Conservation (phyloP, 257 asterid species). For the Penstemon newberryi region DNA sequence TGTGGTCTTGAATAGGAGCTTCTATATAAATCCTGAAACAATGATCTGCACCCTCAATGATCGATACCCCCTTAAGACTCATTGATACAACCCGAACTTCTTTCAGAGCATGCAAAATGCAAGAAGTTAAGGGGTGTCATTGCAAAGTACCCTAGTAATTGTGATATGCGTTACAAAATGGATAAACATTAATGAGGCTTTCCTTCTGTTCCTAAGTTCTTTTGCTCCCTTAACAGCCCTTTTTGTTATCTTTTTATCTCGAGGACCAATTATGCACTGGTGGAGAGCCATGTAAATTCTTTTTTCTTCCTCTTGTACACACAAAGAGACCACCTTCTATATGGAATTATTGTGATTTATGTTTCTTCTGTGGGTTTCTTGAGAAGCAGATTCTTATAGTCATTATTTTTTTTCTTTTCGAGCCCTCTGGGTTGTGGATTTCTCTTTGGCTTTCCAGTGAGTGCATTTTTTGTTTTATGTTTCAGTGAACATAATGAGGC, state of each 20-base stretch:
- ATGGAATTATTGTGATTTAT: neutral
- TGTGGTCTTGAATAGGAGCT: conserved; percentile 20
- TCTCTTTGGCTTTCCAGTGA: conserved; percentile 15
- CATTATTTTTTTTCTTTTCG: conserved; percentile 1
- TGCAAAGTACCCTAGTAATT: neutral
- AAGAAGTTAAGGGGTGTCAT: neutral
- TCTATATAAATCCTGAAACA: neutral
- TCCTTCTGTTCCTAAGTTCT: conserved; percentile 7
- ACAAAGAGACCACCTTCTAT: neutral
- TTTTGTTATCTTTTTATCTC: conserved; percentile 5
- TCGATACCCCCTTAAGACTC: too few species aligned
- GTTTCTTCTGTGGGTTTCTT: conserved; percentile 22
- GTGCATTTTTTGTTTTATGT: conserved; percentile 20
- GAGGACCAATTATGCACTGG: neutral
- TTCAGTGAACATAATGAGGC: conserved; percentile 61
- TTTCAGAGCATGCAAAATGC: neutral
- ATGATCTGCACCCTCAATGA: conserved; percentile 10
- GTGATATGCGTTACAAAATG: conserved; percentile 5
- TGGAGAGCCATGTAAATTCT: conserved; percentile 15
- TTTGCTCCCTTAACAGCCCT: neutral
- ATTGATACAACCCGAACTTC: too few species aligned
- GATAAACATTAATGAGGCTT: neutral
- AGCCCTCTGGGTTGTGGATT: neutral
- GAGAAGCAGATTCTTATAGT: conserved; percentile 3
- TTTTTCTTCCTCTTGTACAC: neutral